Conservation (phyloP, 139 green algal species). For the Marvania coccoides region DNA sequence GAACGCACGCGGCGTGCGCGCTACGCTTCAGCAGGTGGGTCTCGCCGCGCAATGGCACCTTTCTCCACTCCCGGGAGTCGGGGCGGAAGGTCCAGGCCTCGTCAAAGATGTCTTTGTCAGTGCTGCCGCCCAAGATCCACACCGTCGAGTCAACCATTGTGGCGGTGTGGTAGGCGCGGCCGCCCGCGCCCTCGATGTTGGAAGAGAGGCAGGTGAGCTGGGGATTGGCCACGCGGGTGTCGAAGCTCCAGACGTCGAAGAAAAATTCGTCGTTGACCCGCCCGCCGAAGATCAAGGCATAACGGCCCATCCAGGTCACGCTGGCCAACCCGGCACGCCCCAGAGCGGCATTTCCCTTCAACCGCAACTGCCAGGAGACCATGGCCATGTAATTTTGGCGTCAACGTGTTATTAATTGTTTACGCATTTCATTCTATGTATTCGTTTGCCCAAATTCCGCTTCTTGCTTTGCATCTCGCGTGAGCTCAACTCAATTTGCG, state of each 20-base stretch:
- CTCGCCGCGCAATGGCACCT: background rate
- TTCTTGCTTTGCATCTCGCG: too few species aligned
- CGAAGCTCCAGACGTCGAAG: background rate
- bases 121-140: constrained; percentile 15
- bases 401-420: too few species aligned
- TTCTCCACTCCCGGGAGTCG: background rate
- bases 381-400: too few species aligned
- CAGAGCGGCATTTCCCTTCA: background rate
- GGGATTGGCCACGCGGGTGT: background rate
- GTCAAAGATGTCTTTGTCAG: background rate
- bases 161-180: constrained; percentile 19
- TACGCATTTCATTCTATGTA: too few species aligned
- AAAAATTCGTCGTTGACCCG: background rate
- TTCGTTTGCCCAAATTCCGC: too few species aligned
- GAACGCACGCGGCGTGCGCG: constrained; percentile 16
- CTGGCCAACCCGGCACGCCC: background rate
- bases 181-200: too few species aligned
- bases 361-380: too few species aligned
- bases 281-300: constrained; percentile 6
- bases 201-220: too few species aligned
- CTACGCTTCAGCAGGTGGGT: constrained; percentile 4
- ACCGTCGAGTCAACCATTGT: constrained; percentile 10
- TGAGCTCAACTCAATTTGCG: too few species aligned
- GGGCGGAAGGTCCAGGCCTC: background rate
- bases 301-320: background rate